Base-by-base conservation (phyloP, 2,329 filamentous ascomycete genomes). In the Hyphodiscus sp. region DNA sequence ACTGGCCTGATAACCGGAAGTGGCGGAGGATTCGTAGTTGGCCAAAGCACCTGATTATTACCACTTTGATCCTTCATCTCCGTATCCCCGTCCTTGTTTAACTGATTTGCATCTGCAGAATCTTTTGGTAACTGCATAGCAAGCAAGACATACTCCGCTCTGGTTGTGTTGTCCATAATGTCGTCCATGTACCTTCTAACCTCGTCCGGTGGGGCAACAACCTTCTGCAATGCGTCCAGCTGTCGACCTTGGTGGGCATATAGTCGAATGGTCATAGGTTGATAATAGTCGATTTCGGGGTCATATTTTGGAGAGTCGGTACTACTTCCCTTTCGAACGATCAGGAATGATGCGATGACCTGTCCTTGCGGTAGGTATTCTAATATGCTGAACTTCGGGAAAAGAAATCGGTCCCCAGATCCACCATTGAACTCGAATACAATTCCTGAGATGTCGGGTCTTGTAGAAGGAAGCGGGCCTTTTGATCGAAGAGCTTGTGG, bases 331-430 rank as follows among this genome's bases (percentile, higher is more conserved):
- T 85, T 86, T 47, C 86, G 83, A 6, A 89, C 86, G 55, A 91
- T 82, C 11, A 94, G 73, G 65, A 92, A 94, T 1, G 87, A 91
- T 2, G 85, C 85, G 44, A 90, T 78, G 1, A 88, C 78, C 49
- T 81, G 79, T 1, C 80, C 79, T 3, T 69, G 68, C n/a, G 76
- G 75, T 1, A 84, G 72, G 64, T 82, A 84, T 66, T 94, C 87
- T 48, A 92, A 68, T 33, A 92, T 85, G 68, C 85, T 87, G 65
- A 87, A 86, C 60, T 85, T 87, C 1, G 89, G 89, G 58, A 94
- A 91, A 47, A 89, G 72, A 66, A 88, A 91, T 23, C 87, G 80
- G 67, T 92, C 88, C 45, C 86, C 87, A 2, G 74, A 82, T 33
- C 83, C 83, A 46, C 79, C 79, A 5, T 74, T 68, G 67, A 89